phyloP scores from a whole-genome alignment of 495 filamentous ascomycete genomes.

The Cercophora scortea region DNA sequence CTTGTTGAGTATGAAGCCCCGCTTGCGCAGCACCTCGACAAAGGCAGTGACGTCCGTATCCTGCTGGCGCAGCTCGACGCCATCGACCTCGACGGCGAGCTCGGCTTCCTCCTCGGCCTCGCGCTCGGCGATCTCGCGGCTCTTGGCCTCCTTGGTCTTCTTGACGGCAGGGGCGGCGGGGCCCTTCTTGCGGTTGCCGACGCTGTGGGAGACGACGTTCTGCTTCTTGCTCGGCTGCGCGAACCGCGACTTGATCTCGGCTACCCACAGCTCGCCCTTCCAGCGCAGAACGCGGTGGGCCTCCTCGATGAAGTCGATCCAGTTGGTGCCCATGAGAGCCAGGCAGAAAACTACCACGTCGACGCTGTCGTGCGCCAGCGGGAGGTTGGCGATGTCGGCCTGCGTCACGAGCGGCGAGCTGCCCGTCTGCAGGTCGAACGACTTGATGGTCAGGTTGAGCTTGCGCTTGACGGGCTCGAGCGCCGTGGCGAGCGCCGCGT shows the following conservation, averaged over 20 bases:
- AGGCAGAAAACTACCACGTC: constrained; percentile 91
- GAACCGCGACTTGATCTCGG: constrained; percentile 92
- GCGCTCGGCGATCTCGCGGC: constrained; percentile 22
- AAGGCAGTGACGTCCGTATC: constrained; percentile 88
- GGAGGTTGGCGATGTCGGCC: constrained; percentile 81
- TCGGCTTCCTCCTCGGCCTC: constrained; percentile 41
- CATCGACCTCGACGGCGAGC: constrained; percentile 45
- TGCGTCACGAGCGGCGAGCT: constrained; percentile 65
- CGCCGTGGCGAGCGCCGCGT: constrained; percentile 58
- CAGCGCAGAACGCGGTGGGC: constrained; percentile 83
- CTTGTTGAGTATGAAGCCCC: constrained; percentile 70
- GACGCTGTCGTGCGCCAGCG: constrained; percentile 59
- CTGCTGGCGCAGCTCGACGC: constrained; percentile 39
- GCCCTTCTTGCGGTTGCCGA: constrained; percentile 45
- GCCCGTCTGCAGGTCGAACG: constrained; percentile 48
- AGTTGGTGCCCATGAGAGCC: constrained; percentile 97
- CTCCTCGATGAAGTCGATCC: constrained; percentile 91
- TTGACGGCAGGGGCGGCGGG: neutral
- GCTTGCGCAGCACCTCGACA: constrained; percentile 65
- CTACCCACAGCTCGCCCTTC: constrained; percentile 92
- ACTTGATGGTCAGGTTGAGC: constrained; percentile 30
- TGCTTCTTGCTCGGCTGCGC: constrained; percentile 40
- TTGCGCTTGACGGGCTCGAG: constrained; percentile 51
- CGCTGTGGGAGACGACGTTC: constrained; percentile 55
- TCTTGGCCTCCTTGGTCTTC: constrained; percentile 46